Percentiles rank a stretch among this genome's conserved stretches.
Evolutionary conservation across 2,329 filamentous ascomycete species (phyloP).

Genomic region (Botrytis fabae): DNA sequence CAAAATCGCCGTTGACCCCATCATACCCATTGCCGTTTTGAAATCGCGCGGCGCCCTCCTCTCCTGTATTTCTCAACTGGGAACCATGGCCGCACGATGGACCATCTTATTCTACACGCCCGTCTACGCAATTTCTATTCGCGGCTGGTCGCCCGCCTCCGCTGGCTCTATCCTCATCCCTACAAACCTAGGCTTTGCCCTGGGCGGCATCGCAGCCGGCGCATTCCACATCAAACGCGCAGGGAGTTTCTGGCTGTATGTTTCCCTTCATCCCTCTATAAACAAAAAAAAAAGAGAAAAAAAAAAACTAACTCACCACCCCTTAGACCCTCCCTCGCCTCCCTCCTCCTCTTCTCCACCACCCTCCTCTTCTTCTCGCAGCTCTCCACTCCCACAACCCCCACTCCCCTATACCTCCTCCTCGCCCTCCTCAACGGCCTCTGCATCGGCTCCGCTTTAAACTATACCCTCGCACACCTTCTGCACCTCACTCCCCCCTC

Average conservation of each 20-base stretch:
- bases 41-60: slow-evolving; percentile 69
- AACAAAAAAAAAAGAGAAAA: neutral
- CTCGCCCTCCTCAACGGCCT: slow-evolving; percentile 70
- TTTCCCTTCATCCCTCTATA: slow-evolving; percentile 12
- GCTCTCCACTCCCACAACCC: slow-evolving; percentile 54
- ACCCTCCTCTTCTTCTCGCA: slow-evolving; percentile 58
- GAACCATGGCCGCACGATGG: slow-evolving; percentile 82
- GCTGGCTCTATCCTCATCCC: slow-evolving; percentile 78
- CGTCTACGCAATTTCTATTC: slow-evolving; percentile 75
- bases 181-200: slow-evolving; percentile 76
- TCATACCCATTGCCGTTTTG: slow-evolving; percentile 72
- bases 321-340: slow-evolving; percentile 54
- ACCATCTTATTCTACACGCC: slow-evolving; percentile 78
- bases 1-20: slow-evolving; percentile 63
- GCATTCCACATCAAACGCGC: slow-evolving; percentile 72
- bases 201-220: slow-evolving; percentile 72
- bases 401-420: slow-evolving; percentile 55
- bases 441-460: slow-evolving; percentile 69
- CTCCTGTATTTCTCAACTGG: slow-evolving; percentile 71
- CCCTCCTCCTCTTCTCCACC: slow-evolving; percentile 61
- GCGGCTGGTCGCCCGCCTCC: slow-evolving; percentile 65
- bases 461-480: slow-evolving; percentile 79
- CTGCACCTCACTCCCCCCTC: slow-evolving; percentile 67
- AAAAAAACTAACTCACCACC: neutral
- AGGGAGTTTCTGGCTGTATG: slow-evolving; percentile 68